Conservation (phyloP, 2,329 filamentous ascomycete genomes). For the Clarireedia homoeocarpa region DNA sequence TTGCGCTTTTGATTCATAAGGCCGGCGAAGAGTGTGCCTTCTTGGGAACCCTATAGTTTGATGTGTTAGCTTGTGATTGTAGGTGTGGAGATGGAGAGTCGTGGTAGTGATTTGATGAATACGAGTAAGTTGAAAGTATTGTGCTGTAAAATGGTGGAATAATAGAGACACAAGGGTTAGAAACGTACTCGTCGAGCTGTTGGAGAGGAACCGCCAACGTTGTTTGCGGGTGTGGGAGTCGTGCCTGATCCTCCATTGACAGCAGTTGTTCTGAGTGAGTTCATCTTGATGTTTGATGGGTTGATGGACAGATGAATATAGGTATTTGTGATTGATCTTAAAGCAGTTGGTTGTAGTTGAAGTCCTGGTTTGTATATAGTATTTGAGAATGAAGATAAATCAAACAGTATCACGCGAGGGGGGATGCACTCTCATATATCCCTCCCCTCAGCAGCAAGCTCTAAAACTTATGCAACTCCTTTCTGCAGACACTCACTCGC, state of each 20-base stretch:
- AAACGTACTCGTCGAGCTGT: conserved; percentile 17
- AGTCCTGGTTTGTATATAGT: too few species aligned
- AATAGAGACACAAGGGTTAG: not conserved
- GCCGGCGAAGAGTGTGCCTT: conserved; percentile 28
- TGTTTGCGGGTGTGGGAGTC: conserved; percentile 20
- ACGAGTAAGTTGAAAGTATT: not conserved
- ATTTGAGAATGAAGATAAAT: too few species aligned
- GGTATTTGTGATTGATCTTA: too few species aligned
- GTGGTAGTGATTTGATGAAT: not conserved
- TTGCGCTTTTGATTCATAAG: conserved; percentile 38
- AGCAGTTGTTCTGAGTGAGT: conserved; percentile 8
- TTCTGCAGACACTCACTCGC: too few species aligned
- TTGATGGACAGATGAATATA: too few species aligned
- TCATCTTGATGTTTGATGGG: too few species aligned
- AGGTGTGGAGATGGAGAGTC: too few species aligned
- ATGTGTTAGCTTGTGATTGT: not conserved
- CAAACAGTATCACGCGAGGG: too few species aligned
- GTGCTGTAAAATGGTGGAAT: not conserved
- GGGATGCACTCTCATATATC: too few species aligned
- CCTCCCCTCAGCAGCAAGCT: too few species aligned
- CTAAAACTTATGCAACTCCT: too few species aligned
- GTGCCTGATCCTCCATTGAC: conserved; percentile 19
- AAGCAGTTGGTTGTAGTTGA: too few species aligned
- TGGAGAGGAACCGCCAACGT: conserved; percentile 11
- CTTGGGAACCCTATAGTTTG: conserved; percentile 11